Evolutionary conservation across 169 alveolate genomes (phyloP).

Genomic region (Haemoproteus tartakovskyi): DNA sequence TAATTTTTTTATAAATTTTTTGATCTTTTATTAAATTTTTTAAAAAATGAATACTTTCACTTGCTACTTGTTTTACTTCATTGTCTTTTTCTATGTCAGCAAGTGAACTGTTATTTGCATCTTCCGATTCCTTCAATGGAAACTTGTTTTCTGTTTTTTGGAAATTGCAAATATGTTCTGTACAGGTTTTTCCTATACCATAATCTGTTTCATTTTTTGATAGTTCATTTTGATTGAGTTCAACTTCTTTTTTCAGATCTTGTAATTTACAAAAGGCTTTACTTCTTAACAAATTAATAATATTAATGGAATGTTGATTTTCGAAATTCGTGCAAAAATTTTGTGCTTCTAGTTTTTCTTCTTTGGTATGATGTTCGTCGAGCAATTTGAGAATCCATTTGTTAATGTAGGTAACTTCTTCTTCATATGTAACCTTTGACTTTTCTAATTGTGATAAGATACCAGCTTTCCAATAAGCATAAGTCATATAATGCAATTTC

Average conservation of each 20-base stretch:
- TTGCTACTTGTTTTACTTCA: conserved; percentile 51
- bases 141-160: neutral
- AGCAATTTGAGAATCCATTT: conserved; percentile 51
- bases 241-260: conserved; percentile 48
- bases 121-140: too few relatives aligned
- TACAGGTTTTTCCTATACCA: too few relatives aligned
- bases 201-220: neutral
- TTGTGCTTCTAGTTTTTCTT: conserved; percentile 55
- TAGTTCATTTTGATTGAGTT: neutral
- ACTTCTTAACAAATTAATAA: conserved; percentile 51
- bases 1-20: conserved; percentile 50
- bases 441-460: conserved; percentile 62
- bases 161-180: neutral
- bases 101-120: too few relatives aligned
- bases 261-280: conserved; percentile 60
- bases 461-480: conserved; percentile 41
- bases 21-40: conserved; percentile 64
- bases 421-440: conserved; percentile 28
- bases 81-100: neutral
- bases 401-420: conserved; percentile 55
- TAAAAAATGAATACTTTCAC: conserved; percentile 48
- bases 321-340: conserved; percentile 46
- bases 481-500: conserved; percentile 24
- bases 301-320: conserved; percentile 42
- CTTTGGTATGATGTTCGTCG: conserved; percentile 41